A percentile compares a stretch with the other conserved stretches of the same genome.
phyloP scores from a whole-genome alignment of 169 alveolate species.

The Plasmodium billcollinsi region DNA sequence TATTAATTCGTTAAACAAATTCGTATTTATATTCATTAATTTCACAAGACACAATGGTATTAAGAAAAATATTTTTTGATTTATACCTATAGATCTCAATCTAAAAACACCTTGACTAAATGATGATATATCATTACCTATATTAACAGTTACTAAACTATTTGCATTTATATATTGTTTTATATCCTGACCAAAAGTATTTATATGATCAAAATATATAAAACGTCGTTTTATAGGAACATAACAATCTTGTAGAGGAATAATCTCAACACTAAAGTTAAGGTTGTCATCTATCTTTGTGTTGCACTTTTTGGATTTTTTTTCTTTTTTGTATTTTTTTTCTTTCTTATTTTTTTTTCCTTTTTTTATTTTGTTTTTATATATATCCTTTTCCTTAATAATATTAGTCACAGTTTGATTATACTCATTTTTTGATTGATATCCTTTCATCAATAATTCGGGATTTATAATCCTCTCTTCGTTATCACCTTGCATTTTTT shows the following conservation, averaged over 20 bases:
- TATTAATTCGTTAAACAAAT: conserved; percentile 29
- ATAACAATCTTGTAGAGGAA: conserved; percentile 90
- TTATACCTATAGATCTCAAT: conserved; percentile 91
- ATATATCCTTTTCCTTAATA: background rate
- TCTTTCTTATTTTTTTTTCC: background rate
- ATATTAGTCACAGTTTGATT: background rate
- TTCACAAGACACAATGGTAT: conserved; percentile 87
- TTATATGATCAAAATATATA: conserved; percentile 94
- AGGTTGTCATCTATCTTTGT: conserved; percentile 80
- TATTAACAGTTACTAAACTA: conserved; percentile 88
- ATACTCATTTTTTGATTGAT: background rate
- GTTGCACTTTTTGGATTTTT: conserved; percentile 15
- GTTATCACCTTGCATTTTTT: conserved; percentile 19
- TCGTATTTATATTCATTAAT: conserved; percentile 80
- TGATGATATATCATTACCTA: conserved; percentile 92
- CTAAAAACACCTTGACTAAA: conserved; percentile 95
- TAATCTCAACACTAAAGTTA: conserved; percentile 81
- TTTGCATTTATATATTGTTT: conserved; percentile 91
- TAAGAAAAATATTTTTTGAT: conserved; percentile 87
- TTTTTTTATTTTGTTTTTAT: background rate
- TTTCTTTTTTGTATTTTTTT: background rate
- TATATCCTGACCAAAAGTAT: conserved; percentile 94
- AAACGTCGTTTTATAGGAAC: conserved; percentile 90
- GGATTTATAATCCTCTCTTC: conserved; percentile 46
- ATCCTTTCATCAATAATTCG: background rate